phyloP scores from a whole-genome alignment of 305 asterid genomes.

The Vinca major region DNA sequence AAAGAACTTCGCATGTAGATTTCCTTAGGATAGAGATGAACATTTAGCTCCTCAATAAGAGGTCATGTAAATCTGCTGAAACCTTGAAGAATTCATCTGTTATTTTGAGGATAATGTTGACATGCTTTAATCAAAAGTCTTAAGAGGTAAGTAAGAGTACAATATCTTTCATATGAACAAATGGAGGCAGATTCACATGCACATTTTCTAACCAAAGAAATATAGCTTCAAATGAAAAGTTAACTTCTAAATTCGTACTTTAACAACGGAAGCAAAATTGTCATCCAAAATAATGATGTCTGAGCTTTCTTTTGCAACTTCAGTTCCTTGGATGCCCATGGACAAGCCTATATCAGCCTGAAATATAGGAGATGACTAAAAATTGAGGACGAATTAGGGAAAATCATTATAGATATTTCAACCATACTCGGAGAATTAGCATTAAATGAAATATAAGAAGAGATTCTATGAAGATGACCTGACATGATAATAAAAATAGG shows the following conservation, averaged over 20 bases:
- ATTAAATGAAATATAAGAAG: background rate
- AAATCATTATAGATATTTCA: constrained; percentile 2
- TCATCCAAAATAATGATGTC: constrained; percentile 91
- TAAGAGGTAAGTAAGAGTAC: background rate
- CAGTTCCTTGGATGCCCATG: constrained; percentile 98
- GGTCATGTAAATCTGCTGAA: background rate
- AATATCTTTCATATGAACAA: background rate
- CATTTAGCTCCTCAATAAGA: background rate
- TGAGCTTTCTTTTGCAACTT: constrained; percentile 95
- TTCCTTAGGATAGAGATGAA: background rate
- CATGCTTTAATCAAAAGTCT: background rate
- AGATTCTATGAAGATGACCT: background rate
- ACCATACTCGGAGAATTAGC: background rate
- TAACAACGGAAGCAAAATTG: constrained; percentile 86
- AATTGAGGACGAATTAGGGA: constrained; percentile 5
- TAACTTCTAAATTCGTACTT: constrained; percentile 36
- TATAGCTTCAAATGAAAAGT: constrained; percentile 7
- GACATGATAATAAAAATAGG: background rate
- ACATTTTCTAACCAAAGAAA: background rate
- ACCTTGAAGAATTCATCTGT: no score
- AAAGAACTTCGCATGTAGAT: background rate
- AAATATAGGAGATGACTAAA: constrained; percentile 13
- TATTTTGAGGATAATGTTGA: background rate
- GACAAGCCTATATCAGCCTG: constrained; percentile 96
- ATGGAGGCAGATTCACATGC: constrained; percentile 4